A percentile compares a stretch with the other conserved stretches of the same genome.
Evolutionary conservation across 2,329 filamentous ascomycete species (phyloP).

Genomic region (Pseudocercospora cruenta): DNA sequence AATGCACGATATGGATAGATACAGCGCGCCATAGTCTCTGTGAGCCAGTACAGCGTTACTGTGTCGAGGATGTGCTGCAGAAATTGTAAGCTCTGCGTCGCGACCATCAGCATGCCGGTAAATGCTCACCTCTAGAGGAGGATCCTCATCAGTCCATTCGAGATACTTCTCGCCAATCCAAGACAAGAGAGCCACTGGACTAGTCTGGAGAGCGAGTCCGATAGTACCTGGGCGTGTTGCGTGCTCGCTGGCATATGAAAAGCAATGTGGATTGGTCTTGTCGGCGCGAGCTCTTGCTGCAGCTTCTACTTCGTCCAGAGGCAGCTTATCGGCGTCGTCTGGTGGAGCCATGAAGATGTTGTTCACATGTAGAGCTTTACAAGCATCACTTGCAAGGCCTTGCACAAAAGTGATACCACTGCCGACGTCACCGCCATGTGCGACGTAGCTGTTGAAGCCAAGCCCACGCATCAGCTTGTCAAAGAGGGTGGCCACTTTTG

Average conservation of each 20-base stretch:
- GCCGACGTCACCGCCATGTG: conserved; percentile 60
- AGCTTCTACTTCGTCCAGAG: neutral
- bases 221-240: conserved; percentile 6
- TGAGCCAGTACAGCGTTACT: conserved; percentile 58
- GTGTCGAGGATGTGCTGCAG: conserved; percentile 48
- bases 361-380: neutral
- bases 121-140: neutral
- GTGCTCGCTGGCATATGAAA: conserved; percentile 9
- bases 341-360: neutral
- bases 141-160: conserved; percentile 51
- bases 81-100: conserved; percentile 34
- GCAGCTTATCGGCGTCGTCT: neutral
- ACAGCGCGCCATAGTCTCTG: conserved; percentile 49
- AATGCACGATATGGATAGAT: conserved; percentile 52
- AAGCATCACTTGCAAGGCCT: conserved; percentile 6
- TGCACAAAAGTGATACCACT: conserved; percentile 46
- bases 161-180: conserved; percentile 57
- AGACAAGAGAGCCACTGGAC: conserved; percentile 8
- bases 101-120: too few species aligned
- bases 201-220: neutral
- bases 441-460: conserved; percentile 56
- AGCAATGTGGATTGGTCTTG: neutral
- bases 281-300: neutral
- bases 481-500: conserved; percentile 47
- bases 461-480: conserved; percentile 55